A percentile compares a stretch with the other conserved stretches of the same genome.
Conservation (phyloP, 2,329 filamentous ascomycete species). For the Leptoxyphium fumago region DNA sequence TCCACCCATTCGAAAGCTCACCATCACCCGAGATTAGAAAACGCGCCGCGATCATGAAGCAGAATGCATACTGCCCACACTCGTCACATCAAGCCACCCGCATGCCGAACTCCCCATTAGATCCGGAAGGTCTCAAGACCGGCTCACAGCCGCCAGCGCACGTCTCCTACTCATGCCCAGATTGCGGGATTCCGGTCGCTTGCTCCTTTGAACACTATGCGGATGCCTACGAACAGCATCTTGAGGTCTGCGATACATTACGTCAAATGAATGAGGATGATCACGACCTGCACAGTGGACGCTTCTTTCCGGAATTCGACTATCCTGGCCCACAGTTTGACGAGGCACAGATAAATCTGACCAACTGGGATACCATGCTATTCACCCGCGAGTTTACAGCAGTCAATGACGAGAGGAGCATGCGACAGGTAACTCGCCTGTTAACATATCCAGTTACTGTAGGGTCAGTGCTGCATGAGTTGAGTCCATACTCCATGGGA, state of each 20-base stretch:
- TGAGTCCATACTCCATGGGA: conserved; percentile 80
- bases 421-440: conserved; percentile 85
- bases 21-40: conserved; percentile 77
- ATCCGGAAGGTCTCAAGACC: conserved; percentile 47
- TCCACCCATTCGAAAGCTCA: conserved; percentile 81
- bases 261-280: conserved; percentile 96
- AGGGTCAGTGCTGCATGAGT: conserved; percentile 79
- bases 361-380: conserved; percentile 94
- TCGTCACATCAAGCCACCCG: conserved; percentile 69
- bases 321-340: conserved; percentile 84
- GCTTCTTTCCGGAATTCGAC: conserved; percentile 86
- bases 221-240: conserved; percentile 83
- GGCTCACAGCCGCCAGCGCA: conserved; percentile 56
- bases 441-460: conserved; percentile 90
- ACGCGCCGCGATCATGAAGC: conserved; percentile 78
- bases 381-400: conserved; percentile 87
- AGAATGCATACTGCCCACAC: conserved; percentile 88
- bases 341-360: conserved; percentile 90
- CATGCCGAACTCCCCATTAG: conserved; percentile 47
- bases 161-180: conserved; percentile 86
- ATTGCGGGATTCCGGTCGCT: conserved; percentile 87
- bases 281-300: conserved; percentile 79
- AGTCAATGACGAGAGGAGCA: conserved; percentile 75
- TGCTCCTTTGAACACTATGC: conserved; percentile 93
- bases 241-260: conserved; percentile 83